Evolutionary conservation across 1,284 basidiomycete species (phyloP), one percentile per base, ranked within the genome.

Genomic region (Cryptococcus hybrid): DNA sequence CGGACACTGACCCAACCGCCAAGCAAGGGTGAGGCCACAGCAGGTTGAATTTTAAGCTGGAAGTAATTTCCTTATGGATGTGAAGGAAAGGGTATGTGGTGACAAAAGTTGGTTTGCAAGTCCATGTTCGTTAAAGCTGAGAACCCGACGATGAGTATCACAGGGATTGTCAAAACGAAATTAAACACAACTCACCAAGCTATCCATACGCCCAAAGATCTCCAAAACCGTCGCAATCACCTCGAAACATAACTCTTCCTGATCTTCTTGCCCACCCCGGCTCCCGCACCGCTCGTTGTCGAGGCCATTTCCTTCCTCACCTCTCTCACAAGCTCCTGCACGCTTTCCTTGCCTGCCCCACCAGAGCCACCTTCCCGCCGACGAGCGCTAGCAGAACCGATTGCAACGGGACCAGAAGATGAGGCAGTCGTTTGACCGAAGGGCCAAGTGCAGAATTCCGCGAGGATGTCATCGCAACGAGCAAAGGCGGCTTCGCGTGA

Each of bases 371-470:
- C 76, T 55, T 73, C 77, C 36, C 71, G 62, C 54, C 68, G 76
- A 59, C 68, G 68, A 54, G 63, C 66, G 42, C 59, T 65, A 37
- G 67, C 75, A 42, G 64, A 66, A 24, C 78, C 69, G 50, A 75
- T 65, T 37, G 73, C 52, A 37, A 78, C 70, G 18, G 75, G 70
- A 6, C 70, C 66, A 8, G 69, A 68, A 18, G 53, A 52, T 34
- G 61, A 47, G 9, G 70, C 60, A 34, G 74, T 74, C 51, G 70
- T 68, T 55, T 72, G 67, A 5, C 91, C 90, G 71, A 91, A 92
- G 3, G 93, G 93, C 92, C 92, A 97, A 35, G 82, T 83, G 36
- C 86, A 84, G 77, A 96, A 96, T 78, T 94, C 92, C 47, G 86
- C 87, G 35, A 97, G 80, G 39, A 96, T 85, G 66, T 96, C 93